Evolutionary conservation across 1,284 basidiomycete species (phyloP).

Genomic region (Singerocomus inundabilis): DNA sequence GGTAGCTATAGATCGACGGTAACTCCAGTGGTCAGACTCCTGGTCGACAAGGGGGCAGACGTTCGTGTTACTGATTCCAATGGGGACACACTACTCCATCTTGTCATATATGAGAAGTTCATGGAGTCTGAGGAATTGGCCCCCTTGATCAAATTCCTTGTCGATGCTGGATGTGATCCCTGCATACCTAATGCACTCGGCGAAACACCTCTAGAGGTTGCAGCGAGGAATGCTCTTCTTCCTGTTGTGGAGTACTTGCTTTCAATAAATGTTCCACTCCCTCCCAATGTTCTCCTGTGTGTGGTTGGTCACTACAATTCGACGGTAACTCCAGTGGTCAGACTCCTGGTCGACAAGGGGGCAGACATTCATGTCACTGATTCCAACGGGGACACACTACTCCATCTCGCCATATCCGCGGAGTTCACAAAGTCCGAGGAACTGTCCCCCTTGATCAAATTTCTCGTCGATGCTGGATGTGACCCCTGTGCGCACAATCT

Average conservation of each 20-base stretch:
- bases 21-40: too few species aligned
- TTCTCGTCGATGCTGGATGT: constrained; percentile 11
- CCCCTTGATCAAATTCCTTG: too few species aligned
- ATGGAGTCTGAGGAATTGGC: too few species aligned
- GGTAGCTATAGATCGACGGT: too few species aligned
- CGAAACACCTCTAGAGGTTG: not conserved
- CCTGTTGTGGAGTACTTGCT: not conserved
- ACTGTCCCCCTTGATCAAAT: not conserved
- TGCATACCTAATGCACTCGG: not conserved
- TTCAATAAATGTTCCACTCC: not conserved
- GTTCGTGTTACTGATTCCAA: too few species aligned
- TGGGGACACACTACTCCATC: too few species aligned
- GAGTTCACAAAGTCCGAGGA: not conserved
- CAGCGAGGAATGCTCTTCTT: not conserved
- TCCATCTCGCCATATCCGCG: not conserved
- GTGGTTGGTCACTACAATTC: too few species aligned
- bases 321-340: not conserved
- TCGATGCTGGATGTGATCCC: constrained; percentile 2
- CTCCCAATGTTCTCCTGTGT: not conserved
- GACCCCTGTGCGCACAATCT: not conserved
- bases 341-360: constrained; percentile 7
- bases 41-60: too few species aligned
- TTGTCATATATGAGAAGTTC: too few species aligned
- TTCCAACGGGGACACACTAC: not conserved
- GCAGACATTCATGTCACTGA: not conserved